phyloP scores from a whole-genome alignment of 768 basidiomycete species.

The Wakefieldia striispora region DNA sequence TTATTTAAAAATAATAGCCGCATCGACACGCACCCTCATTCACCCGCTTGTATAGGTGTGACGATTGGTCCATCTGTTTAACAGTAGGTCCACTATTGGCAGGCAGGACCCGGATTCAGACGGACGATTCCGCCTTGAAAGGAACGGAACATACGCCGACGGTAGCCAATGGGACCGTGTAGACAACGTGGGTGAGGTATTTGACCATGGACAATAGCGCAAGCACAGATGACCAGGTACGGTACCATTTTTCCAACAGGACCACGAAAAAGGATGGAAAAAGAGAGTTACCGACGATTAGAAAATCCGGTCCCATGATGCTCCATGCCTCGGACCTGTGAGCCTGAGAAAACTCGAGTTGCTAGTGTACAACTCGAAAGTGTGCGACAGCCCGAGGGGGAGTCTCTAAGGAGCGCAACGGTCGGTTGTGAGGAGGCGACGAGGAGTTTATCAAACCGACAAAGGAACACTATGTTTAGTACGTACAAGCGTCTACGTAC shows the following conservation, averaged over 20 bases:
- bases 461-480: conserved; percentile 1
- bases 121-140: neutral
- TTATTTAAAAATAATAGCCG: no score
- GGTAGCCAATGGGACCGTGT: neutral
- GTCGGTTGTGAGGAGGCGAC: neutral
- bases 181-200: neutral
- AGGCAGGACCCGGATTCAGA: neutral
- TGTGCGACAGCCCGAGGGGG: no score
- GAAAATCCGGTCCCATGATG: neutral
- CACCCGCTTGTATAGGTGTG: neutral
- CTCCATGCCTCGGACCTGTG: neutral
- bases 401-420: no score
- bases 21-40: neutral
- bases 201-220: neutral
- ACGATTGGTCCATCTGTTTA: conserved; percentile 1
- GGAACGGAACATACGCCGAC: neutral
- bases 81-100: neutral
- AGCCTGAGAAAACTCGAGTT: neutral
- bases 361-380: no score
- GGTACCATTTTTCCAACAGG: no score
- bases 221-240: neutral
- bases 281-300: neutral
- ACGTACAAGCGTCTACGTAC: no score
- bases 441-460: conserved; percentile 6
- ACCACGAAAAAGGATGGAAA: no score